These are phyloP conservation scores for Zymoseptoria brevis DNA, from an alignment of 2,329 filamentous ascomycete species.

Conservation along the genomic window DNA sequence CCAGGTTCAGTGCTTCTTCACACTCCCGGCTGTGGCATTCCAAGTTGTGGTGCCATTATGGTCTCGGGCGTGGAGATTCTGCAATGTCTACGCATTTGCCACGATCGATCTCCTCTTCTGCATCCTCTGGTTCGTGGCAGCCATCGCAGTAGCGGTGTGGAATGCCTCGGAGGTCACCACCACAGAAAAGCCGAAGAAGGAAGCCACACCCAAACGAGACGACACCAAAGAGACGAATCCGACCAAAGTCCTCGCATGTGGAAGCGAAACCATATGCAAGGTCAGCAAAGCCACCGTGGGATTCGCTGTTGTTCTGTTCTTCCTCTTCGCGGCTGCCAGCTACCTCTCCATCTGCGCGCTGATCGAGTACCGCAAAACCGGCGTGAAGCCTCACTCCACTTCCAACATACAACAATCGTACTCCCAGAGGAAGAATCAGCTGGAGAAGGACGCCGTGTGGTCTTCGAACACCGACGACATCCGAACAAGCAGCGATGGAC, in stretches of 20 bases:
- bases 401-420: conserved; percentile 35
- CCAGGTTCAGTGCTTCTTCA: conserved; percentile 48
- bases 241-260: conserved; percentile 50
- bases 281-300: conserved; percentile 49
- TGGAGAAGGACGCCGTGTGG: conserved; percentile 40
- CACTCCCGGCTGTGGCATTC: conserved; percentile 51
- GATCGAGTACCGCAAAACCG: conserved; percentile 49
- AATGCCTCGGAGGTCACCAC: conserved; percentile 47
- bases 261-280: conserved; percentile 48
- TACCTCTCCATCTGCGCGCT: conserved; percentile 49
- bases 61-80: conserved; percentile 50
- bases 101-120: conserved; percentile 47
- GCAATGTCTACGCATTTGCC: conserved; percentile 53
- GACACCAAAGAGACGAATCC: conserved; percentile 15
- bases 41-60: conserved; percentile 54
- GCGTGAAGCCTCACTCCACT: conserved; percentile 39
- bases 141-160: conserved; percentile 49
- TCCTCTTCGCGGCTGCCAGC: conserved; percentile 48
- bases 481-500: conserved; percentile 6
- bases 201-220: conserved; percentile 6
- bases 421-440: conserved; percentile 18
- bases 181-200: conserved; percentile 35
- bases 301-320: conserved; percentile 49
- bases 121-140: conserved; percentile 53
- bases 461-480: conserved; percentile 36